These are phyloP conservation scores for Tuber umbilicatum DNA, from an alignment of 495 filamentous ascomycete species.

Conservation along the genomic window DNA sequence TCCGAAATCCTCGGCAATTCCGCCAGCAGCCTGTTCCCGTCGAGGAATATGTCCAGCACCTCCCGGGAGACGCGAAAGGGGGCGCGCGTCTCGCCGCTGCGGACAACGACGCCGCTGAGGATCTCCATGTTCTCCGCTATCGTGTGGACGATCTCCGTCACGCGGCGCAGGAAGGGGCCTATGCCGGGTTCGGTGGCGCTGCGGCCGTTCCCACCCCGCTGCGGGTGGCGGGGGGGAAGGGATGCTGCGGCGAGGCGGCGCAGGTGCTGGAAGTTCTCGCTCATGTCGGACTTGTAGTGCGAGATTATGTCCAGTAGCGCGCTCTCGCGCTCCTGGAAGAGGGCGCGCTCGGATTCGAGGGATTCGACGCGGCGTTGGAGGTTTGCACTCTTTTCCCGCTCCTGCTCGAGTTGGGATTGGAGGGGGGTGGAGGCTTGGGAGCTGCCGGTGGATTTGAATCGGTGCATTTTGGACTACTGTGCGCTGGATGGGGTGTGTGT, in stretches of 20 bases:
- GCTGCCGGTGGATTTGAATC: neutral
- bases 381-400: neutral
- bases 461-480: neutral
- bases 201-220: too few species aligned
- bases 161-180: neutral
- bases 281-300: conserved; percentile 3
- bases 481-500: neutral
- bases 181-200: neutral
- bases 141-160: neutral
- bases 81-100: neutral
- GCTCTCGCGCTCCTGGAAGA: neutral
- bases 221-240: too few species aligned
- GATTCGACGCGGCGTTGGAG: neutral
- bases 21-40: neutral
- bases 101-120: neutral
- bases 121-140: neutral
- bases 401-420: neutral
- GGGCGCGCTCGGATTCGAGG: neutral
- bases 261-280: neutral
- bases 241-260: neutral
- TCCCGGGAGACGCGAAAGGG: neutral
- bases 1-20: neutral
- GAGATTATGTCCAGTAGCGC: neutral
- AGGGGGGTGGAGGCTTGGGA: neutral
- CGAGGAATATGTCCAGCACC: neutral